Conservation (phyloP, 192 early-diverging fungal species). For the Obelidium mucronatum region DNA sequence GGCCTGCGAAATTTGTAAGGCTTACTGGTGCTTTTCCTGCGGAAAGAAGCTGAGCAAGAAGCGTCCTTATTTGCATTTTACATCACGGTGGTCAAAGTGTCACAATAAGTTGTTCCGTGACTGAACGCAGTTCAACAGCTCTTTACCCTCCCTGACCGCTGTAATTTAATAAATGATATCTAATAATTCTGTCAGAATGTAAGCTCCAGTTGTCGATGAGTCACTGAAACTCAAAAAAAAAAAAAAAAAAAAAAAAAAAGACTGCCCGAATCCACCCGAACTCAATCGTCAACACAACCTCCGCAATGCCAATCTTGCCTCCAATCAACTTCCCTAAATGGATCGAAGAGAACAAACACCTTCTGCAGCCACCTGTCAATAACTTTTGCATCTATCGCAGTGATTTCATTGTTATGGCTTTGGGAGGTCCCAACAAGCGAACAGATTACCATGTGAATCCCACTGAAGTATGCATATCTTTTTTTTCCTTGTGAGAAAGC, state of each 20-base stretch:
- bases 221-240: too few species aligned
- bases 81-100: slow-evolving; percentile 15
- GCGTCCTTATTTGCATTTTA: slow-evolving; percentile 23
- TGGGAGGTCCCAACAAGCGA: slow-evolving; percentile 90
- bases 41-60: slow-evolving; percentile 24
- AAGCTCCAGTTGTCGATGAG: too few species aligned
- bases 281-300: not conserved
- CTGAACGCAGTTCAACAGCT: not conserved
- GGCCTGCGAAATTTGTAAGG: slow-evolving; percentile 35
- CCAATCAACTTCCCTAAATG: slow-evolving; percentile 93
- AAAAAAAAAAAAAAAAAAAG: not conserved
- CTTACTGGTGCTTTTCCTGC: slow-evolving; percentile 33
- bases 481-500: too few species aligned
- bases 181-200: too few species aligned
- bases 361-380: slow-evolving; percentile 92
- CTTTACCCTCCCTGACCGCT: too few species aligned
- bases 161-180: too few species aligned
- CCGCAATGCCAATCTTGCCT: not conserved
- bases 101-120: slow-evolving; percentile 29
- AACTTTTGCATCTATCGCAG: slow-evolving; percentile 88
- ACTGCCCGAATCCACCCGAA: not conserved
- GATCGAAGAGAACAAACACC: slow-evolving; percentile 69
- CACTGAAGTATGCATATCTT: slow-evolving; percentile 77
- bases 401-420: slow-evolving; percentile 92
- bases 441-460: slow-evolving; percentile 98